A percentile compares a stretch with the other conserved stretches of the same genome.
phyloP scores from a whole-genome alignment of 2,329 filamentous ascomycete genomes.

The Xylariaceae sp. region DNA sequence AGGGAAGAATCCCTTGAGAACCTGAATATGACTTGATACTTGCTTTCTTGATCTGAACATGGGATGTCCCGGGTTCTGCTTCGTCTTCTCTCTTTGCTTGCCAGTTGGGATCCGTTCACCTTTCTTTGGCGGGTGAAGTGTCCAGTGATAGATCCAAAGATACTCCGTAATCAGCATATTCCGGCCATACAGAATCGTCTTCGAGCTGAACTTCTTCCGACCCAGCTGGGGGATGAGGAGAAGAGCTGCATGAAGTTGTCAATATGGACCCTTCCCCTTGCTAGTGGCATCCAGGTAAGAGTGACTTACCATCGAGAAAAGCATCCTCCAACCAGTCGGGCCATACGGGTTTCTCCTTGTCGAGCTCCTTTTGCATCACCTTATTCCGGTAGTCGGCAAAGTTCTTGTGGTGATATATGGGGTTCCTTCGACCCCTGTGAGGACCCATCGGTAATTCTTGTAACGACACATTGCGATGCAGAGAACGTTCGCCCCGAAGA shows the following conservation, averaged over 20 bases:
- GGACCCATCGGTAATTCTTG: constrained; percentile 32
- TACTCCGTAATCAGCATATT: constrained; percentile 69
- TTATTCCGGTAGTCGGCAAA: constrained; percentile 62
- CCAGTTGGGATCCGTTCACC: constrained; percentile 41
- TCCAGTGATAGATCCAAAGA: constrained; percentile 52
- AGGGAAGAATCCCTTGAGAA: constrained; percentile 61
- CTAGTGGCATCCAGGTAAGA: not conserved
- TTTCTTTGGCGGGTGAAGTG: constrained; percentile 38
- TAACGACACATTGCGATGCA: constrained; percentile 33
- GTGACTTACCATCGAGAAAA: constrained; percentile 58
- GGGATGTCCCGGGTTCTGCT: constrained; percentile 25
- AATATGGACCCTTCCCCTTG: too few relatives aligned
- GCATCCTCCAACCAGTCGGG: constrained; percentile 58
- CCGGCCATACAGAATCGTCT: constrained; percentile 58
- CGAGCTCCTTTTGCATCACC: constrained; percentile 56
- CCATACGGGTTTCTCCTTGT: constrained; percentile 58
- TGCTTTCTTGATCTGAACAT: constrained; percentile 49
- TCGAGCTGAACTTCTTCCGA: constrained; percentile 60
- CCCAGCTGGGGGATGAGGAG: constrained; percentile 62
- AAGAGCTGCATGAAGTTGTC: constrained; percentile 42
- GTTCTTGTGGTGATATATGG: constrained; percentile 56
- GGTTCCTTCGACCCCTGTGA: constrained; percentile 42
- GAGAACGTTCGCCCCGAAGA: constrained; percentile 31
- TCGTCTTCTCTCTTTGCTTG: constrained; percentile 37
- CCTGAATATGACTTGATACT: constrained; percentile 66